These are phyloP conservation scores for Pestalotiopsis sp. DNA, from an alignment of 2,329 filamentous ascomycete genomes.

Conservation along the genomic window DNA sequence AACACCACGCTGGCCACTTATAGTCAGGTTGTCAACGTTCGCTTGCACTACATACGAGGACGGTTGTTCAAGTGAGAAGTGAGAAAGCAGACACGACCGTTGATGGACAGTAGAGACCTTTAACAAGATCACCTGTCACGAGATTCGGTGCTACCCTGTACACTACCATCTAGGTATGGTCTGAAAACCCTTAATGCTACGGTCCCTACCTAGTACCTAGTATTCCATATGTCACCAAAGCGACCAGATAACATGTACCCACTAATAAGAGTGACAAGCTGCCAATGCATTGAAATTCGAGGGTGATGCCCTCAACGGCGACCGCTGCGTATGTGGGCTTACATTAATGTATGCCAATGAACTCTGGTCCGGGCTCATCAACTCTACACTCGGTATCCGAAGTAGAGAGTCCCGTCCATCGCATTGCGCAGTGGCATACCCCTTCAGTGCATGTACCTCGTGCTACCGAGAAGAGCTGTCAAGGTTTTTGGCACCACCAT, in stretches of 20 bases:
- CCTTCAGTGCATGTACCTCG: not conserved
- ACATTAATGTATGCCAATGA: too few species aligned
- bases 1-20: conserved; percentile 5
- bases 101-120: not conserved
- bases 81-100: not conserved
- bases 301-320: not conserved
- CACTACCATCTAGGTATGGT: not conserved
- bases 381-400: not conserved
- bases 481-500: not conserved
- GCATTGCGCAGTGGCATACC: not conserved
- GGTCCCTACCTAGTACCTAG: not conserved
- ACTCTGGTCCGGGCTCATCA: too few species aligned
- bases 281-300: not conserved
- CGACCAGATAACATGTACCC: not conserved
- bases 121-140: not conserved
- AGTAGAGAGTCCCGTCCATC: not conserved
- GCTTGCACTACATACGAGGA: not conserved
- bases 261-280: not conserved
- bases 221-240: not conserved
- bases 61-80: not conserved
- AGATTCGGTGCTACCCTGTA: not conserved
- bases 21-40: not conserved
- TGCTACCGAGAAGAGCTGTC: not conserved
- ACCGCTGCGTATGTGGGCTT: not conserved
- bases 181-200: not conserved